These are phyloP conservation scores for Aureobasidium lini DNA, from an alignment of 2,329 filamentous ascomycete species.

Conservation along the genomic window DNA sequence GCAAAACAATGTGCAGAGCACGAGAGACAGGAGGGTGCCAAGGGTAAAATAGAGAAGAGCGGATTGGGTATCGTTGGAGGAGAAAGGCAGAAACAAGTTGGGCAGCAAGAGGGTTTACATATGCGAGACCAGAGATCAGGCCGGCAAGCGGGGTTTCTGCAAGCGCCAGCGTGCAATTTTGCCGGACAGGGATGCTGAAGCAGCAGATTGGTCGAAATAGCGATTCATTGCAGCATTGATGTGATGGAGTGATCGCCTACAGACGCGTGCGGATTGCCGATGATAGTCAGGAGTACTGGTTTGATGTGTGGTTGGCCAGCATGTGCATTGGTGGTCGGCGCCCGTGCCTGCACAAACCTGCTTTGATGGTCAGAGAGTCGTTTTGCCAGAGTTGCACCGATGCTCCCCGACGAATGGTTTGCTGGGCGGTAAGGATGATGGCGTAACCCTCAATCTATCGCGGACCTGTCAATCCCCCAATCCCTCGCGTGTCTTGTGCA, in stretches of 20 bases:
- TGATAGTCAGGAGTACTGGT: slow-evolving; percentile 9
- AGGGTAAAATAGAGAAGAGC: slow-evolving; percentile 2
- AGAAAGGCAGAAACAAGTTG: slow-evolving; percentile 8
- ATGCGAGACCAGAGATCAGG: slow-evolving; percentile 9
- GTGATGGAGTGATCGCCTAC: slow-evolving; percentile 5
- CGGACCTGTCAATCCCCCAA: slow-evolving; percentile 9
- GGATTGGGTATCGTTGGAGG: slow-evolving; percentile 3
- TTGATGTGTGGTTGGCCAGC: slow-evolving; percentile 13
- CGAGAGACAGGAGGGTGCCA: slow-evolving; percentile 4
- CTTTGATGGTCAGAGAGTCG: slow-evolving; percentile 10
- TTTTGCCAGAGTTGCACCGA: slow-evolving; percentile 10
- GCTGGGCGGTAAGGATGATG: slow-evolving; percentile 6
- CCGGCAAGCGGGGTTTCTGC: slow-evolving; percentile 8
- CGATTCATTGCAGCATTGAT: slow-evolving; percentile 3
- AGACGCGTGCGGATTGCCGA: slow-evolving; percentile 10
- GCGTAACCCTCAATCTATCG: slow-evolving; percentile 11
- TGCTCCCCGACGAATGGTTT: slow-evolving; percentile 9
- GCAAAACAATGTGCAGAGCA: slow-evolving; percentile 12
- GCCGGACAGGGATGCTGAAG: slow-evolving; percentile 8
- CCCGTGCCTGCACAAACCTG: slow-evolving; percentile 14
- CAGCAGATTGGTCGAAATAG: slow-evolving; percentile 5
- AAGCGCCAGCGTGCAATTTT: slow-evolving; percentile 11
- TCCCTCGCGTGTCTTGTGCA: slow-evolving; percentile 2
- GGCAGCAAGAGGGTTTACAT: slow-evolving; percentile 14
- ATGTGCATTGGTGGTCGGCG: slow-evolving; percentile 9